Conservation (phyloP, 441 rosid species). For the Adansonia madagascariensis region DNA sequence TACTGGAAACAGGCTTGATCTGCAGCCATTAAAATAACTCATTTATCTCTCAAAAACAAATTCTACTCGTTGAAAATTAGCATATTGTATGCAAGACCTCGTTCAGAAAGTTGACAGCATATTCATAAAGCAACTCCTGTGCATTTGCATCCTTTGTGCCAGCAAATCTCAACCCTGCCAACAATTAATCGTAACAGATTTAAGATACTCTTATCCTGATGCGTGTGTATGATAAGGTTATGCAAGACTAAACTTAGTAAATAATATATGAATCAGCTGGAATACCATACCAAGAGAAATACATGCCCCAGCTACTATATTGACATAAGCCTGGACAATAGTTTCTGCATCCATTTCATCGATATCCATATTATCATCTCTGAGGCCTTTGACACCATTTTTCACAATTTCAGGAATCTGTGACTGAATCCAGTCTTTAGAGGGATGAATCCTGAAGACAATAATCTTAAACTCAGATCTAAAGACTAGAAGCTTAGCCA, state of each 20-base stretch:
- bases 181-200: slow-evolving; percentile 31
- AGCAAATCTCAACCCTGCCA: slow-evolving; percentile 89
- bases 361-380: slow-evolving; percentile 64
- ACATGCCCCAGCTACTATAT: slow-evolving; percentile 94
- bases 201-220: neutral
- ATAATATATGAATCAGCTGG: slow-evolving; percentile 11
- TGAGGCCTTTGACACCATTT: slow-evolving; percentile 64
- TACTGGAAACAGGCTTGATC: slow-evolving; percentile 82
- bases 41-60: slow-evolving; percentile 28
- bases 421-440: slow-evolving; percentile 82
- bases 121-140: slow-evolving; percentile 80
- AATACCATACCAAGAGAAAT: slow-evolving; percentile 79
- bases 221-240: neutral
- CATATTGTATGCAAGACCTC: slow-evolving; percentile 62
- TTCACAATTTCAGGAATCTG: slow-evolving; percentile 88
- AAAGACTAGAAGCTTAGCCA: slow-evolving; percentile 16
- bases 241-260: neutral
- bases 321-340: slow-evolving; percentile 87
- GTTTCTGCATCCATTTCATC: slow-evolving; percentile 88
- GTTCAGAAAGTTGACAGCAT: slow-evolving; percentile 81
- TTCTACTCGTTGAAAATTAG: slow-evolving; percentile 27
- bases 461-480: slow-evolving; percentile 32
- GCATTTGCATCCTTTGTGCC: slow-evolving; percentile 91
- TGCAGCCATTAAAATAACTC: slow-evolving; percentile 44
- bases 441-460: slow-evolving; percentile 72